Conservation (phyloP, 129 eudicot genomes). For the Oenanthe sinensis region DNA sequence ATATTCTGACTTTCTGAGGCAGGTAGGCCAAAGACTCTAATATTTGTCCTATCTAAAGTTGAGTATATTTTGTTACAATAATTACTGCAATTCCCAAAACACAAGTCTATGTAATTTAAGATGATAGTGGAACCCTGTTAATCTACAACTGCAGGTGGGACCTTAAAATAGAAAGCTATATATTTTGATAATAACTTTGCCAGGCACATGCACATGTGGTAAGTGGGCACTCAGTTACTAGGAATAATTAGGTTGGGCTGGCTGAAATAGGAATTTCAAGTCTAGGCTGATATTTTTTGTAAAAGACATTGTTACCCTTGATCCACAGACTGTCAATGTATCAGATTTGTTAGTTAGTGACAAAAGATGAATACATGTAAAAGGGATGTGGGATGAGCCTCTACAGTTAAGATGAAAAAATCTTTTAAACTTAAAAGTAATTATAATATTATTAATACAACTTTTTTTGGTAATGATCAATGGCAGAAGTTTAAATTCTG, state of each 20-base stretch:
- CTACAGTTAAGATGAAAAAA: neutral
- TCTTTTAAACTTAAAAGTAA: neutral
- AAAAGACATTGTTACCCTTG: neutral
- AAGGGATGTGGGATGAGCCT: neutral
- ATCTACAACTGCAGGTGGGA: conserved; percentile 18
- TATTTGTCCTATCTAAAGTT: conserved; percentile 1
- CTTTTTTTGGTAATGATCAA: neutral
- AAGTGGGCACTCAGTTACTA: conserved; percentile 1
- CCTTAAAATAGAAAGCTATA: conserved; percentile 9
- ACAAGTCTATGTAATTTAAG: neutral
- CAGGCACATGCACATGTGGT: neutral
- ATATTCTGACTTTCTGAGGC: neutral
- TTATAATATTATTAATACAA: neutral
- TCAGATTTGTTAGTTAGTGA: neutral
- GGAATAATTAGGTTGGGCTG: neutral
- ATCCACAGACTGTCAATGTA: neutral
- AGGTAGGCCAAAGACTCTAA: neutral
- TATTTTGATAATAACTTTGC: neutral
- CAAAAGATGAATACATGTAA: neutral
- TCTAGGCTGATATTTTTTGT: neutral
- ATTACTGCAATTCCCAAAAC: neutral
- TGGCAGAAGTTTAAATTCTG: neutral
- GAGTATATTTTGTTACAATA: neutral
- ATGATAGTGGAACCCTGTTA: neutral
- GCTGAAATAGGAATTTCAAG: neutral